Evolutionary conservation across 208 protist species (phyloP).

Genomic region (Trichomonas vaginalis): DNA sequence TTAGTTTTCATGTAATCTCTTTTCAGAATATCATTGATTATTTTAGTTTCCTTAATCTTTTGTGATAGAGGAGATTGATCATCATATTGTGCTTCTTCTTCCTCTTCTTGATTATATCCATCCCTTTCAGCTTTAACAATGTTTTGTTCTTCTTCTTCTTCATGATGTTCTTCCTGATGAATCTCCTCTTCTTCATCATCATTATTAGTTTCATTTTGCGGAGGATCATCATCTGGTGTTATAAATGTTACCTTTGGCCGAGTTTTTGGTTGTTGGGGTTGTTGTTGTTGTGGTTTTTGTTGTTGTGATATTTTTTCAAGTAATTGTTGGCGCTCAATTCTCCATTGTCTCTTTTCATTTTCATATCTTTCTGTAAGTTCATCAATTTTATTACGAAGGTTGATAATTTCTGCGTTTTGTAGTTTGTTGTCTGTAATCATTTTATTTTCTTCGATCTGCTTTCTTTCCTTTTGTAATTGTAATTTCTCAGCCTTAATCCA

Average conservation of each 20-base stretch:
- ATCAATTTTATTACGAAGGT: background rate
- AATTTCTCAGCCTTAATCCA: background rate
- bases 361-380: background rate
- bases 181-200: no score
- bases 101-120: no score
- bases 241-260: background rate
- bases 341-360: background rate
- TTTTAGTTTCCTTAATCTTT: no score
- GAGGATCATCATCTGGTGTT: no score
- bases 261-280: background rate
- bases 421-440: background rate
- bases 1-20: no score
- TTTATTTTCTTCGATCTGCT: background rate
- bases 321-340: background rate
- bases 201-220: no score
- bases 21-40: no score
- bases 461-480: background rate
- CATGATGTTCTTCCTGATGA: no score
- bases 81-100: no score
- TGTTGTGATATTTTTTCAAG: background rate
- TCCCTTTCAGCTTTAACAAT: no score
- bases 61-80: no score
- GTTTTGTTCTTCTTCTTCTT: no score
- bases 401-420: background rate
- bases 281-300: background rate